Evolutionary conservation across 129 eudicot species (phyloP).

Genomic region (Erigeron canadensis): DNA sequence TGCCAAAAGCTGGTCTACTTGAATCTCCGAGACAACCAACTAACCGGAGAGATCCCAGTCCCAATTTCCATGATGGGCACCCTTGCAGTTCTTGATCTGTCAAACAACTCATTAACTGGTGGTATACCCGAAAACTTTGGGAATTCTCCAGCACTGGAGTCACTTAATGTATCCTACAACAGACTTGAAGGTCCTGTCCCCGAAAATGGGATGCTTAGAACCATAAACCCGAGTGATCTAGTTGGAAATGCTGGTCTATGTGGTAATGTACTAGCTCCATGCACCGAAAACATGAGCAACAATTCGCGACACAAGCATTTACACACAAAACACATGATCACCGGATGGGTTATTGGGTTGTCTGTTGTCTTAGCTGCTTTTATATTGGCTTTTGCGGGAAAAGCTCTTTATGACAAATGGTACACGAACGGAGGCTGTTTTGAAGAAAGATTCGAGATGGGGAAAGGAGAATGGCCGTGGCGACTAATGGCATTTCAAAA

Average conservation of each 20-base stretch:
- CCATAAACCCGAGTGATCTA: slow-evolving; percentile 71
- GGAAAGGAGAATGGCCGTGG: slow-evolving; percentile 80
- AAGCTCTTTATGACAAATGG: slow-evolving; percentile 47
- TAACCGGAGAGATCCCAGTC: slow-evolving; percentile 62
- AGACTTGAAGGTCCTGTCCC: slow-evolving; percentile 74
- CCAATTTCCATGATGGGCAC: slow-evolving; percentile 71
- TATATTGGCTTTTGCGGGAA: slow-evolving; percentile 45
- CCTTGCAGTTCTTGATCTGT: slow-evolving; percentile 70
- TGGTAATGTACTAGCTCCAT: slow-evolving; percentile 72
- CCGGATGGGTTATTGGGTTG: slow-evolving; percentile 75
- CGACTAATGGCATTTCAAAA: slow-evolving; percentile 87
- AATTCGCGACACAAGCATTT: slow-evolving; percentile 32
- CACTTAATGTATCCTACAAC: slow-evolving; percentile 72
- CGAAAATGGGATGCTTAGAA: slow-evolving; percentile 67
- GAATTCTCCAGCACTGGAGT: slow-evolving; percentile 75
- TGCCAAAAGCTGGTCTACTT: slow-evolving; percentile 67
- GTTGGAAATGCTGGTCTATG: slow-evolving; percentile 71
- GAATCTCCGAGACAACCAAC: slow-evolving; percentile 55
- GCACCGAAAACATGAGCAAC: slow-evolving; percentile 37
- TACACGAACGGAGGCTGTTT: slow-evolving; percentile 58
- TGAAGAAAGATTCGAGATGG: slow-evolving; percentile 46
- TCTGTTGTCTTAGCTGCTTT: slow-evolving; percentile 42
- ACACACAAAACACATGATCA: slow-evolving; percentile 55
- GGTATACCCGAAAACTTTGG: slow-evolving; percentile 69
- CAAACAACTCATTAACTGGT: slow-evolving; percentile 76